Evolutionary conservation across 2,329 filamentous ascomycete species (phyloP).

Genomic region (Tolypocladium endophyticum): DNA sequence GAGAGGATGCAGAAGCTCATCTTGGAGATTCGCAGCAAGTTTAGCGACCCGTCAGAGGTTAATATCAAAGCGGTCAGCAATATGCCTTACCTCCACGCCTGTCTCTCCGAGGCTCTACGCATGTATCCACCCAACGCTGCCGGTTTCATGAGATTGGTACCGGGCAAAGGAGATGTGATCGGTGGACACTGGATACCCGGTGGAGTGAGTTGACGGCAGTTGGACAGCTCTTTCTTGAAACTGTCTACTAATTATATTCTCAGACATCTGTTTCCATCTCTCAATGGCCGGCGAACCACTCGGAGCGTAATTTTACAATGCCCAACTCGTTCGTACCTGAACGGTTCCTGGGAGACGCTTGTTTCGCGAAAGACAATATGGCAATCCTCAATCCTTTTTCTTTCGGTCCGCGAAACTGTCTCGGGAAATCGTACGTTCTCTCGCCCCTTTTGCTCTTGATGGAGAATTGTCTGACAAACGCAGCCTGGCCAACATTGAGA

Average conservation of each 20-base stretch:
- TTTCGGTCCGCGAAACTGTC: background rate
- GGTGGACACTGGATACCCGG: slow-evolving; percentile 18
- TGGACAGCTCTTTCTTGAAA: slow-evolving; percentile 12
- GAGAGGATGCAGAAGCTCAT: slow-evolving; percentile 17
- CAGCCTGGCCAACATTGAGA: slow-evolving; percentile 38
- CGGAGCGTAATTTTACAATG: background rate
- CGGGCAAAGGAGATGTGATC: slow-evolving; percentile 18
- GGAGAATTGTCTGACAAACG: background rate
- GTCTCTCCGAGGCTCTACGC: slow-evolving; percentile 28
- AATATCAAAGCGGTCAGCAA: slow-evolving; percentile 1
- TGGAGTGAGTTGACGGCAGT: slow-evolving; percentile 10
- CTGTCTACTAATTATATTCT: slow-evolving; percentile 28
- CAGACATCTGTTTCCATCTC: slow-evolving; percentile 1
- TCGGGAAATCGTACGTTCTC: background rate
- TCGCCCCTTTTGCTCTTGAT: background rate
- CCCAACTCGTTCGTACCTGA: background rate
- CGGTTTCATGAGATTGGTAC: slow-evolving; percentile 14
- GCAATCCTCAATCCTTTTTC: background rate
- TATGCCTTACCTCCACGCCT: slow-evolving; percentile 17
- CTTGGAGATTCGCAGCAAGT: slow-evolving; percentile 15
- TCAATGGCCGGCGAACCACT: background rate
- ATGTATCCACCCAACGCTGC: slow-evolving; percentile 19
- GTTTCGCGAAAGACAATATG: background rate
- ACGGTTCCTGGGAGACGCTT: background rate
- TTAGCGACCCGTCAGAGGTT: slow-evolving; percentile 1